Evolutionary conservation across 257 asterid species (phyloP).

Genomic region (Anisodus acutangulus): DNA sequence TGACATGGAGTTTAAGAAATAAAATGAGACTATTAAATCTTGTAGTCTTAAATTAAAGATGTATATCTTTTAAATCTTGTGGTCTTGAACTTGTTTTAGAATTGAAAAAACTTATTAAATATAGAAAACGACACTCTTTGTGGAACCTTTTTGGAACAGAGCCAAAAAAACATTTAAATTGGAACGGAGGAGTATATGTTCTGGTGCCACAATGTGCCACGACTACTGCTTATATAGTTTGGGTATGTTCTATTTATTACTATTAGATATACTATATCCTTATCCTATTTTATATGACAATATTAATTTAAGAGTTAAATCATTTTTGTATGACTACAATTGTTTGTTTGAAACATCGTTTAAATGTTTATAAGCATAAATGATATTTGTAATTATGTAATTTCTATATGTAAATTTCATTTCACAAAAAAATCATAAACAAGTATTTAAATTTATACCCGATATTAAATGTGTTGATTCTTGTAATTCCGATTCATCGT

Average conservation of each 20-base stretch:
- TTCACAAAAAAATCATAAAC: neutral
- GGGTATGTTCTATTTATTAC: neutral
- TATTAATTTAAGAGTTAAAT: neutral
- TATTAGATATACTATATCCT: neutral
- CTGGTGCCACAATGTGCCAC: constrained; percentile 11
- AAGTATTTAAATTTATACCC: neutral
- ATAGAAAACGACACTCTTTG: too few relatives aligned
- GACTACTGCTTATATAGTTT: neutral
- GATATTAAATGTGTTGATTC: neutral
- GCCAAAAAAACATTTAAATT: too few relatives aligned
- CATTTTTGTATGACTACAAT: neutral
- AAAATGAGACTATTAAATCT: too few relatives aligned
- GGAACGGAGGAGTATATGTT: neutral
- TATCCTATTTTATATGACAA: neutral
- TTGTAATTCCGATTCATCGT: too few relatives aligned
- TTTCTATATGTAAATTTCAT: neutral
- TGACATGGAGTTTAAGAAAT: too few relatives aligned
- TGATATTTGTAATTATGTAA: neutral
- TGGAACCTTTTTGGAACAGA: too few relatives aligned
- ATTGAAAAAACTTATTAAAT: too few relatives aligned
- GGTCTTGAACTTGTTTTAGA: too few relatives aligned
- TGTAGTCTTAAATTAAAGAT: too few relatives aligned
- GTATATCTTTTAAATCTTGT: too few relatives aligned
- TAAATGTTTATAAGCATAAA: neutral
- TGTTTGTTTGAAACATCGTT: neutral